phyloP scores from a whole-genome alignment of 2,329 filamentous ascomycete genomes.

The Cladophialophora bantiana region DNA sequence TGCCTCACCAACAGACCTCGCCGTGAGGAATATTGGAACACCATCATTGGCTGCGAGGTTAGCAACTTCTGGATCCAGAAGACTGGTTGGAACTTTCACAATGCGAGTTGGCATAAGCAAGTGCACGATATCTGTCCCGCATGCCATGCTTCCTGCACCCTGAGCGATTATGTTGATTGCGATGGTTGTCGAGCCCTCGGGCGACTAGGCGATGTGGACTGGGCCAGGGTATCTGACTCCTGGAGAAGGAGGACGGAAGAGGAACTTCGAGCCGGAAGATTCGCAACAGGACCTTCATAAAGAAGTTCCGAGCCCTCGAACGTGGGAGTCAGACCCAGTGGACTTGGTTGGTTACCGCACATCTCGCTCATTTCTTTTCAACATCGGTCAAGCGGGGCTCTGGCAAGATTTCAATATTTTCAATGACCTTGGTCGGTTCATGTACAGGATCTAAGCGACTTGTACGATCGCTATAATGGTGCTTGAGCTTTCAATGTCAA shows the following conservation, averaged over 20 bases:
- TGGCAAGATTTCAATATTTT: background rate
- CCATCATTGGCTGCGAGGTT: constrained; percentile 33
- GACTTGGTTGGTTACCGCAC: background rate
- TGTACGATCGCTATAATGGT: too few relatives aligned
- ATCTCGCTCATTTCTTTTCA: background rate
- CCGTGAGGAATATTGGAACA: constrained; percentile 36
- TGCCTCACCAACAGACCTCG: constrained; percentile 39
- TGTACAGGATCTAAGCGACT: too few relatives aligned
- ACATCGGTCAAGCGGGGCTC: background rate
- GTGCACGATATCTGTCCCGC: constrained; percentile 40
- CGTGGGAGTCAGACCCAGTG: background rate
- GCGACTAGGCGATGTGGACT: constrained; percentile 40
- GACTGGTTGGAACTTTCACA: constrained; percentile 38
- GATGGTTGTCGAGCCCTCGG: constrained; percentile 41
- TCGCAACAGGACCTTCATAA: constrained; percentile 26
- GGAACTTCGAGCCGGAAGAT: constrained; percentile 32
- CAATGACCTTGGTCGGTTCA: background rate
- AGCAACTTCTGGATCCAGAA: constrained; percentile 40
- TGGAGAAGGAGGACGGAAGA: constrained; percentile 34
- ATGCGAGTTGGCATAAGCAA: constrained; percentile 39
- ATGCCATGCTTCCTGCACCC: constrained; percentile 37
- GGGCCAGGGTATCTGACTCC: constrained; percentile 35
- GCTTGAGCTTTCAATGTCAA: too few relatives aligned
- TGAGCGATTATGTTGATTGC: constrained; percentile 40
- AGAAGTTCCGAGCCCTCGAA: background rate